phyloP scores from a whole-genome alignment of 2,329 filamentous ascomycete species.

The Sclerotinia minor region DNA sequence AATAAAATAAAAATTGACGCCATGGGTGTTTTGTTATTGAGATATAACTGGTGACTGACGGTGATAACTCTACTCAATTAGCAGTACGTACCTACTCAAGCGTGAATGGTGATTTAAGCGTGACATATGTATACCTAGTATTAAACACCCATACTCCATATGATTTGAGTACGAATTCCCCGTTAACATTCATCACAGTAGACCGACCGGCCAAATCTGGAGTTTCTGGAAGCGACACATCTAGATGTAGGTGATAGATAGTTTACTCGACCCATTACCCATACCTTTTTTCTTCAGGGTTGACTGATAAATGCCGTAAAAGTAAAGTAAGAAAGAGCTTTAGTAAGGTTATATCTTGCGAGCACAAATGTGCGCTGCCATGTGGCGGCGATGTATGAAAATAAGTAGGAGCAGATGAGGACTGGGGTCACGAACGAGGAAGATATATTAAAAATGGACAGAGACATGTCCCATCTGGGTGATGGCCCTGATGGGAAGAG shows the following conservation, averaged over 20 bases:
- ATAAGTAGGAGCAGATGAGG: neutral
- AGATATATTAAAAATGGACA: slow-evolving; percentile 7
- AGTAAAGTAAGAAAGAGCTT: slow-evolving; percentile 8
- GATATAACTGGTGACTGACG: neutral
- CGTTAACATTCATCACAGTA: neutral
- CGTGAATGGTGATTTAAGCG: too few relatives aligned
- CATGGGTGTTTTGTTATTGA: neutral
- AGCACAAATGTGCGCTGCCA: neutral
- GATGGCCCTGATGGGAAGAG: neutral
- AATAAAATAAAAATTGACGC: neutral
- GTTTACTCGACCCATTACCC: neutral
- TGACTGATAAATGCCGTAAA: neutral
- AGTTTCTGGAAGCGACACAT: neutral
- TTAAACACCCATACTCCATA: too few relatives aligned
- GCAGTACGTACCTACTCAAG: too few relatives aligned
- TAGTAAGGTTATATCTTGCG: neutral
- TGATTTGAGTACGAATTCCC: neutral
- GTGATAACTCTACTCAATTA: neutral
- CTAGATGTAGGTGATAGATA: neutral
- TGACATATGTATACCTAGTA: too few relatives aligned
- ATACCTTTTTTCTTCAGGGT: neutral
- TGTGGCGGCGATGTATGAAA: neutral
- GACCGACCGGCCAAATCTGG: neutral
- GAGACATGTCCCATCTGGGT: neutral
- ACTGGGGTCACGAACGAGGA: neutral